Percentiles rank a stretch among this genome's conserved stretches.
phyloP scores from a whole-genome alignment of 805 yeast genomes.

The Yarrowia divulgata region DNA sequence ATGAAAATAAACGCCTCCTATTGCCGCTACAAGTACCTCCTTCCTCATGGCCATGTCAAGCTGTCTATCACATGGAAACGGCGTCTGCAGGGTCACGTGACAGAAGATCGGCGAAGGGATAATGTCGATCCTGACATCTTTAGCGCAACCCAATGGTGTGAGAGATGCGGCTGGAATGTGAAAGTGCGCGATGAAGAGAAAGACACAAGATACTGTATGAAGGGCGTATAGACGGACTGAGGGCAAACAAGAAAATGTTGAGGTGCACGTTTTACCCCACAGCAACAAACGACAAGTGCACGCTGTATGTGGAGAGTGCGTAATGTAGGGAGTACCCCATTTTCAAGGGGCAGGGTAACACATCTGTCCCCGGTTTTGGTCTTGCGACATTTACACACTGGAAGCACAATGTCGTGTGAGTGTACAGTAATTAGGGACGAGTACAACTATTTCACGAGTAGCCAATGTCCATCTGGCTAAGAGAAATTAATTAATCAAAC shows the following conservation, averaged over 20 bases:
- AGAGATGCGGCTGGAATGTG: conserved; percentile 35
- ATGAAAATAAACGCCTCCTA: no score
- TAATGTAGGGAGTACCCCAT: not conserved
- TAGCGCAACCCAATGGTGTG: conserved; percentile 28
- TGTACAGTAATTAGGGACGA: no score
- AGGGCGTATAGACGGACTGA: not conserved
- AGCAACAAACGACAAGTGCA: not conserved
- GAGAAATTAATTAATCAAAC: not conserved
- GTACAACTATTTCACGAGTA: no score
- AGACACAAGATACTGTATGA: not conserved
- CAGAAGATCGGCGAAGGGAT: conserved; percentile 1
- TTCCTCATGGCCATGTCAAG: not conserved
- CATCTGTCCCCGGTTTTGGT: not conserved
- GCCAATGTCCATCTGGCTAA: no score
- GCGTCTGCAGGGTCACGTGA: conserved; percentile 7
- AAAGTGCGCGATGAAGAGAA: not conserved
- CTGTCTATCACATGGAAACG: conserved; percentile 17
- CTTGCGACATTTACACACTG: not conserved
- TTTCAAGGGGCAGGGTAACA: not conserved
- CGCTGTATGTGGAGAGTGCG: not conserved
- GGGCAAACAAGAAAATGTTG: not conserved
- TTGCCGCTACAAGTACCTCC: not conserved
- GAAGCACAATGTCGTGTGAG: not conserved
- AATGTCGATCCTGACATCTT: conserved; percentile 4
- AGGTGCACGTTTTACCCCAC: conserved; percentile 11